Percentiles rank a stretch among this genome's conserved stretches.
Conservation (phyloP, 2,329 filamentous ascomycete species). For the Mycosphaerelloides madeirae region DNA sequence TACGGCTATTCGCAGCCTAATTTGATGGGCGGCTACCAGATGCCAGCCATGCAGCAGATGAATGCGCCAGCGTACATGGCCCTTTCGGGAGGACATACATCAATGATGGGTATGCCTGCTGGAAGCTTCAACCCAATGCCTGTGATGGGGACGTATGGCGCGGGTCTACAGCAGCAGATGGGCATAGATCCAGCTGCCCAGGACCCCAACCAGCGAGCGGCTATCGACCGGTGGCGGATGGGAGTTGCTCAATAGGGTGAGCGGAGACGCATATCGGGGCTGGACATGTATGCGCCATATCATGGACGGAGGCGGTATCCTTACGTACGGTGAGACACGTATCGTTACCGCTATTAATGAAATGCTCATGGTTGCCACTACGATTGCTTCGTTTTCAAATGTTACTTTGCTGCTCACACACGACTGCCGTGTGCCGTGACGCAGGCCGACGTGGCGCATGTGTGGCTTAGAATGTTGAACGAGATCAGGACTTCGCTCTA, state of each 20-base stretch:
- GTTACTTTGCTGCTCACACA: too few relatives aligned
- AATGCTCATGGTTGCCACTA: too few relatives aligned
- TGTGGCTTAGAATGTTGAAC: too few relatives aligned
- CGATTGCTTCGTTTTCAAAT: too few relatives aligned
- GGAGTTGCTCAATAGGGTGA: slow-evolving; percentile 26
- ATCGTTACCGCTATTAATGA: too few relatives aligned
- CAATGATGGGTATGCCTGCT: slow-evolving; percentile 8
- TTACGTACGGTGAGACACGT: too few relatives aligned
- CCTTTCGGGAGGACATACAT: slow-evolving; percentile 8
- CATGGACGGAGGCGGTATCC: too few relatives aligned
- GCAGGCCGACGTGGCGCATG: too few relatives aligned
- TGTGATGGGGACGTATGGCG: slow-evolving; percentile 1
- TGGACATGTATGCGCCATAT: too few relatives aligned
- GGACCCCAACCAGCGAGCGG: slow-evolving; percentile 49
- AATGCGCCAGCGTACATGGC: slow-evolving; percentile 17
- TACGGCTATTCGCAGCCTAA: slow-evolving; percentile 8
- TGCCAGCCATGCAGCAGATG: slow-evolving; percentile 12
- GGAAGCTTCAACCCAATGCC: background rate
- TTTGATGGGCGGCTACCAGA: slow-evolving; percentile 6
- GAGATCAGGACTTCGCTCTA: too few relatives aligned
- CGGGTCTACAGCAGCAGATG: slow-evolving; percentile 4
- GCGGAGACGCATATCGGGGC: too few relatives aligned
- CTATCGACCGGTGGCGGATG: slow-evolving; percentile 58
- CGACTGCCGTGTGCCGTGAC: too few relatives aligned
- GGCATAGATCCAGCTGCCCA: slow-evolving; percentile 31